These are phyloP conservation scores for Diaporthe sp. DNA, from an alignment of 2,329 filamentous ascomycete species.

Conservation along the genomic window DNA sequence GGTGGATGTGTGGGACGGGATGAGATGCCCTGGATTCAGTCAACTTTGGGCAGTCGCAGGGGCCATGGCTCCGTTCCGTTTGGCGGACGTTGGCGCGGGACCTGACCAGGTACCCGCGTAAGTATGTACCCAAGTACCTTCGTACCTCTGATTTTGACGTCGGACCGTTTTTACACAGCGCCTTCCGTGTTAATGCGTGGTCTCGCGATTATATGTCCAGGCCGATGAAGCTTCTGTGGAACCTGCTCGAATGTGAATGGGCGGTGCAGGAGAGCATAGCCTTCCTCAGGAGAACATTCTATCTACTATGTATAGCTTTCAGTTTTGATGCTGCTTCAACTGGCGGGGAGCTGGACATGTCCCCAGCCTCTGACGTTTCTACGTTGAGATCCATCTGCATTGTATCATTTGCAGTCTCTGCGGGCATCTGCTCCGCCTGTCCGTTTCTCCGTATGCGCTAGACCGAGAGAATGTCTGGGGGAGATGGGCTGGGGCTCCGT, in stretches of 20 bases:
- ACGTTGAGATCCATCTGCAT: not conserved
- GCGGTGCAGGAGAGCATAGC: conserved; percentile 2
- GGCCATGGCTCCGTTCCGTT: conserved; percentile 22
- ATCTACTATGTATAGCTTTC: not conserved
- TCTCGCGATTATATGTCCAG: not conserved
- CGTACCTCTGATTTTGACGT: conserved; percentile 17
- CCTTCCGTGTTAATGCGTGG: conserved; percentile 1
- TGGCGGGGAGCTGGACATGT: not conserved
- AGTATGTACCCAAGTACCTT: not conserved
- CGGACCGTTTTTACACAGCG: conserved; percentile 11
- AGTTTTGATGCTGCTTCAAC: not conserved
- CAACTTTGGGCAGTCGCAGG: conserved; percentile 31
- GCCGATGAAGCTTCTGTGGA: not conserved
- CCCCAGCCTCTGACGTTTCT: not conserved
- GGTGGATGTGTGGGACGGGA: conserved; percentile 15
- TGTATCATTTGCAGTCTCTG: not conserved
- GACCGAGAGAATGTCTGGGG: not conserved
- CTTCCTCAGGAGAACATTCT: conserved; percentile 6
- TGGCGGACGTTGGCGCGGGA: conserved; percentile 24
- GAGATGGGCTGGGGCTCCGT: conserved; percentile 12
- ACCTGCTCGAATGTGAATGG: conserved; percentile 15
- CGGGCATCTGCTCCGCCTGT: not conserved
- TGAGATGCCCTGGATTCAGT: conserved; percentile 16
- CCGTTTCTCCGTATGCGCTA: conserved; percentile 2
- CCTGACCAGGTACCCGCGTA: conserved; percentile 12